These are phyloP conservation scores for Colletotrichum sp. DNA, from an alignment of 2,329 filamentous ascomycete species.

Conservation along the genomic window DNA sequence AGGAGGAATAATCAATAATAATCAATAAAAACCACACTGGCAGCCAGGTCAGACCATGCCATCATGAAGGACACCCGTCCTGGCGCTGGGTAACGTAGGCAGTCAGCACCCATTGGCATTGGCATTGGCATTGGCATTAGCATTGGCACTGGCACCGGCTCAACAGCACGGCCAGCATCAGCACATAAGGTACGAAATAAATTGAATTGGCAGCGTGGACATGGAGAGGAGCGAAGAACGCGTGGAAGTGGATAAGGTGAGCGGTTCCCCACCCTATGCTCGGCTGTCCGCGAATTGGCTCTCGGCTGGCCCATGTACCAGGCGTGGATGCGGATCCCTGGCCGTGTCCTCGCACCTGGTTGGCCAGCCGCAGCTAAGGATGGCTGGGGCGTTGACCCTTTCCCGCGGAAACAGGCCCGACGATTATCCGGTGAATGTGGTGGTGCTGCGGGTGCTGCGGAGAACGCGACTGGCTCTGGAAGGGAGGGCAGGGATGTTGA, in stretches of 20 bases:
- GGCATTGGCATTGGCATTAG: background rate
- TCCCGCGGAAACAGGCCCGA: background rate
- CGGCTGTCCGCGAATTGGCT: background rate
- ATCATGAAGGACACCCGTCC: background rate
- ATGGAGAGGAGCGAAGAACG: background rate
- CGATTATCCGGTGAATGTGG: background rate
- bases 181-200: background rate
- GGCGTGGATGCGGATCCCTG: background rate
- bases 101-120: background rate
- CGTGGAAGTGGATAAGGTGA: constrained; percentile 5
- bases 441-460: constrained; percentile 9
- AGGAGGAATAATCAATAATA: background rate
- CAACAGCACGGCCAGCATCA: background rate
- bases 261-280: background rate
- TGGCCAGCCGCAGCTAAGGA: background rate
- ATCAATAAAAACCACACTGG: background rate
- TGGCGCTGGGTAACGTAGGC: background rate
- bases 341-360: background rate
- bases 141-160: background rate
- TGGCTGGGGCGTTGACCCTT: background rate
- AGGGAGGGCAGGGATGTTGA: background rate
- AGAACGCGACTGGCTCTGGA: background rate
- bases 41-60: background rate
- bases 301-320: background rate
- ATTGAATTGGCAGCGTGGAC: background rate